Evolutionary conservation across 352 stramenopile species (phyloP), one percentile per base, ranked within the genome.

Genomic region (Phytophthora litchii): DNA sequence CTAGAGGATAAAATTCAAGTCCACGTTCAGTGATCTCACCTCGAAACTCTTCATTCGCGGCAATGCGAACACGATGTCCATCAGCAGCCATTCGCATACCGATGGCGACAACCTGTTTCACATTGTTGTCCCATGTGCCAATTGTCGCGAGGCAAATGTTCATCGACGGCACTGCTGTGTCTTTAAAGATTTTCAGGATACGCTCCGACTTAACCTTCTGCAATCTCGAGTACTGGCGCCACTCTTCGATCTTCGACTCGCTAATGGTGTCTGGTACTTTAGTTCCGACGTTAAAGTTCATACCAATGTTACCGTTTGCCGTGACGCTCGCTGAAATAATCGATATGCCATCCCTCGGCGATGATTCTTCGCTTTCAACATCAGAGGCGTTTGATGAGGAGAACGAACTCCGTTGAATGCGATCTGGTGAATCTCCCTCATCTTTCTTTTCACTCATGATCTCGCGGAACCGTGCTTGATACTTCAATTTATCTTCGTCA

Each of bases 61-160:
- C 88, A 40, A 97, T 77, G 3, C 91, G 79, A 12, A 97, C 89
- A 4, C 78, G 74, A 65, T 97, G 91, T 0, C 89, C 89, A 45
- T 90, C 54, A 1, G 54, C 50, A 46, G 76, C 60, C 25, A 97
- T 63, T 29, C 74, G 53, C 19, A 81, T 40, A n/a, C 82, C 86
- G 11, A 96, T 72, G 1, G 67, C 72, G 14, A 87, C 66, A 54
- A 82, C 74, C 21, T 83, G 72, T 37, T 86, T 70, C 3, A 92
- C 66, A 31, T 75, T 79, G 34, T 87, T 78, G 10, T 80, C 66
- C 62, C 76, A 83, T 0, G 69, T 74, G 0, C 83, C 83, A 10
- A 70, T 76, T 1, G 71, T 74, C 14, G 68, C 60, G 17, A 85
- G 49, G 34, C 72, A 78, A 41, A 82, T 70, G 17, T 82, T 82